phyloP scores from a whole-genome alignment of 2,329 filamentous ascomycete species.

The Harringtonia aguacate region DNA sequence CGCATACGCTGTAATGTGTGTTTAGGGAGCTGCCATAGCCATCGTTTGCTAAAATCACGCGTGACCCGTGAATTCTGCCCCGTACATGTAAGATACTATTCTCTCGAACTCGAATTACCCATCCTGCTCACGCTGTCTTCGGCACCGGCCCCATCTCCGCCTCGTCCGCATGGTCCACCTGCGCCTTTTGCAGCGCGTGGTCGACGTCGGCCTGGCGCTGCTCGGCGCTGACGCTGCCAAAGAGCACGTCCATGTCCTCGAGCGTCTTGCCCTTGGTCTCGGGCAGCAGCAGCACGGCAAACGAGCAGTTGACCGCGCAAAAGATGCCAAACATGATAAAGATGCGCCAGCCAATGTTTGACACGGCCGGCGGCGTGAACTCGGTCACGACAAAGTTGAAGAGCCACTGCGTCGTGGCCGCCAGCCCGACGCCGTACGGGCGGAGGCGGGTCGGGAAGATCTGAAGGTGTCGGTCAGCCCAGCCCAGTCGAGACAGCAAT shows the following conservation, averaged over 20 bases:
- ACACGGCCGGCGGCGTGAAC: conserved; percentile 19
- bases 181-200: not conserved
- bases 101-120: no score
- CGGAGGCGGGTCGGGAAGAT: conserved; percentile 17
- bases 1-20: no score
- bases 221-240: conserved; percentile 2
- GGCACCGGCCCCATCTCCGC: not conserved
- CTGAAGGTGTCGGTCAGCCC: no score
- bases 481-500: not conserved
- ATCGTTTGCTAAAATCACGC: no score
- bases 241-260: conserved; percentile 18
- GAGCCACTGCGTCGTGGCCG: conserved; percentile 19
- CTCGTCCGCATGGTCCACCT: not conserved
- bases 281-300: conserved; percentile 12
- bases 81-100: no score
- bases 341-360: conserved; percentile 3
- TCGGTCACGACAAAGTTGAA: conserved; percentile 20
- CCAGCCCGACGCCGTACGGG: conserved; percentile 17
- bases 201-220: not conserved
- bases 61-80: no score
- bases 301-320: conserved; percentile 4
- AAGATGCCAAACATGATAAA: conserved; percentile 12
- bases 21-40: no score
- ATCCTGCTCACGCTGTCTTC: not conserved
- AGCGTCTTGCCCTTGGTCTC: conserved; percentile 16